phyloP scores from a whole-genome alignment of 805 yeast species.

The Pichia scutulata region DNA sequence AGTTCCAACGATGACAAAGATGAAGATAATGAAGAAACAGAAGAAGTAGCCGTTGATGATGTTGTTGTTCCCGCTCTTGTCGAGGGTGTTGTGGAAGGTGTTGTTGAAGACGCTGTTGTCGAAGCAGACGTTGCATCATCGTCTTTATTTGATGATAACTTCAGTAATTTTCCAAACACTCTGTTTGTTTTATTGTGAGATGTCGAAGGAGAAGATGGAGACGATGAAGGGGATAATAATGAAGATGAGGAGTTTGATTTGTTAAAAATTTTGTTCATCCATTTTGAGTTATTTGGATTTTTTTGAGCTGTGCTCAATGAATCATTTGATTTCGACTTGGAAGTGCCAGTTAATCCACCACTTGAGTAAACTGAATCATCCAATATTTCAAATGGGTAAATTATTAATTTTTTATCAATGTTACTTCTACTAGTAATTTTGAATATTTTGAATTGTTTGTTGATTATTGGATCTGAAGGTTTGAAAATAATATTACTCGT shows the following conservation, averaged over 20 bases:
- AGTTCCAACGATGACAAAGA: slow-evolving; percentile 7
- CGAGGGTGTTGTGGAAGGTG: background rate
- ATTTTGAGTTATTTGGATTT: slow-evolving; percentile 5
- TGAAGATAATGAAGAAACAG: slow-evolving; percentile 7
- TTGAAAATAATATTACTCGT: slow-evolving; percentile 14
- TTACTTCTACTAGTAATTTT: background rate
- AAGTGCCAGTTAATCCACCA: background rate
- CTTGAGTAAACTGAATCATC: slow-evolving; percentile 54
- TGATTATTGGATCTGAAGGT: slow-evolving; percentile 35
- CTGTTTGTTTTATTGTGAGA: background rate
- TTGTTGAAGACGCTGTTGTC: background rate
- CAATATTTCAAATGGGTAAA: slow-evolving; percentile 55
- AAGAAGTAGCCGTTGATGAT: background rate
- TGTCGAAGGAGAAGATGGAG: slow-evolving; percentile 1
- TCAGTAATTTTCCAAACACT: background rate
- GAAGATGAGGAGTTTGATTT: slow-evolving; percentile 10
- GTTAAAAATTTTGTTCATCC: slow-evolving; percentile 24
- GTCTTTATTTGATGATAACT: background rate
- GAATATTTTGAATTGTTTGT: slow-evolving; percentile 39
- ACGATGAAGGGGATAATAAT: slow-evolving; percentile 3
- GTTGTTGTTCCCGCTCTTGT: background rate
- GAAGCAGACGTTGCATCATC: background rate
- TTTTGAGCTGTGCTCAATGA: background rate
- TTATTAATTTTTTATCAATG: slow-evolving; percentile 34
- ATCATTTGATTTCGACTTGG: background rate